Conservation (phyloP, 2,329 filamentous ascomycete genomes). For the Neofusicoccum ribis region DNA sequence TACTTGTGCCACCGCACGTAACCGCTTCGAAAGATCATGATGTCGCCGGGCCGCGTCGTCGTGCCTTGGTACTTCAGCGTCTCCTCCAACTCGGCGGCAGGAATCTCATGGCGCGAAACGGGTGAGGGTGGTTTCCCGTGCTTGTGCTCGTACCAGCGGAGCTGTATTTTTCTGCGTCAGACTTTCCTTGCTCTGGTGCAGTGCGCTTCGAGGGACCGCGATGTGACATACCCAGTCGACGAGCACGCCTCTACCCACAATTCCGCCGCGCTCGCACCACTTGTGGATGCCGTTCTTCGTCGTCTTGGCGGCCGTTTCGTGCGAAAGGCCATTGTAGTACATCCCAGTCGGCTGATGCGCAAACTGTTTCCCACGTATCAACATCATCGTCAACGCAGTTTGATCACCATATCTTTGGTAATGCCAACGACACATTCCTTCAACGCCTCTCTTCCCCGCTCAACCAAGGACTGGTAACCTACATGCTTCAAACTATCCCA, state of each 20-base stretch:
- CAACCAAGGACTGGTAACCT: not conserved
- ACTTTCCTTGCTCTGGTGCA: not conserved
- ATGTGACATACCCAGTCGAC: not conserved
- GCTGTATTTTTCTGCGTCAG: not conserved
- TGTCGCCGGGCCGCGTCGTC: slow-evolving; percentile 32
- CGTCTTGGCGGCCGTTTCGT: slow-evolving; percentile 27
- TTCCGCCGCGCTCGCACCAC: slow-evolving; percentile 38
- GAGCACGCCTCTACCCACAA: slow-evolving; percentile 28
- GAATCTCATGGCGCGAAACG: not conserved
- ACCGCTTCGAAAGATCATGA: slow-evolving; percentile 43
- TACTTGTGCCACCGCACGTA: slow-evolving; percentile 31
- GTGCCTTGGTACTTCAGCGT: slow-evolving; percentile 2
- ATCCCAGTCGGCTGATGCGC: not conserved
- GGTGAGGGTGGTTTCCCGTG: slow-evolving; percentile 1
- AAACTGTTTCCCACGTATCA: not conserved
- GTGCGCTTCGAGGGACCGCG: not conserved
- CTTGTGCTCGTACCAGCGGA: slow-evolving; percentile 8
- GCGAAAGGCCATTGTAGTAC: slow-evolving; percentile 33
- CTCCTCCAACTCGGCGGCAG: not conserved
- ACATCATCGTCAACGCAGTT: too few relatives aligned
- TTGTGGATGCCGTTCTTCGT: slow-evolving; percentile 37
- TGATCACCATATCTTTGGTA: too few relatives aligned
- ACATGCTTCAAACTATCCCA: slow-evolving; percentile 9
- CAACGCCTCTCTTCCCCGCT: not conserved
- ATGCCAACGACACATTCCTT: not conserved